phyloP scores from a whole-genome alignment of 805 yeast genomes.

The Schwanniomyces occidentalis region DNA sequence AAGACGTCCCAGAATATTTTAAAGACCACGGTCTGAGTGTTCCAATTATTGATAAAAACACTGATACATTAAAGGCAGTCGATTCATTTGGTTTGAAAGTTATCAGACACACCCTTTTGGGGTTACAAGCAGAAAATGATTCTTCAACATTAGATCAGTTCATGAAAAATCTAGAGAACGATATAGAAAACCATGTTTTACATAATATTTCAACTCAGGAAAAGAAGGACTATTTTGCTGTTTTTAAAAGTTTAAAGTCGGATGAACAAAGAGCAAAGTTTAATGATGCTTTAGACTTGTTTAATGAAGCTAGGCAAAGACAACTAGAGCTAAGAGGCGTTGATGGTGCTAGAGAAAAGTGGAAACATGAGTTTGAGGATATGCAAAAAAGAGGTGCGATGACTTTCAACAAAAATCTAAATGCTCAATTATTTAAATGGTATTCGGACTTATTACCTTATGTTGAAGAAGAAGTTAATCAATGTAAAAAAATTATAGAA shows the following conservation, averaged over 20 bases:
- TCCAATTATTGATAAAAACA: constrained; percentile 51
- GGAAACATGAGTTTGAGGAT: constrained; percentile 82
- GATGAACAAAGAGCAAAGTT: constrained; percentile 50
- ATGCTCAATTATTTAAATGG: constrained; percentile 84
- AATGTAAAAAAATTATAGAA: constrained; percentile 48
- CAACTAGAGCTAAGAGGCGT: constrained; percentile 75
- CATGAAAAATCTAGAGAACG: constrained; percentile 28
- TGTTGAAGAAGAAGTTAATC: constrained; percentile 62
- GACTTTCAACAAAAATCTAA: constrained; percentile 58
- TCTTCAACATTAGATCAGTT: constrained; percentile 22
- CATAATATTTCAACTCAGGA: constrained; percentile 32
- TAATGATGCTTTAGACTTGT: constrained; percentile 63
- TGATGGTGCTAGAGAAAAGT: constrained; percentile 82
- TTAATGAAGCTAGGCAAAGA: constrained; percentile 76
- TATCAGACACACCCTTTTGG: constrained; percentile 69
- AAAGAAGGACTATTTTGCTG: constrained; percentile 64
- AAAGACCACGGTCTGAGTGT: constrained; percentile 24
- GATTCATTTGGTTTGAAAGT: constrained; percentile 76
- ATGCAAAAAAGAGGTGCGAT: constrained; percentile 58
- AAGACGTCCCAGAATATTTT: constrained; percentile 35
- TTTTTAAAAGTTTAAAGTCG: constrained; percentile 53
- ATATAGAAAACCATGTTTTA: constrained; percentile 24
- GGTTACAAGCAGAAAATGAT: constrained; percentile 30
- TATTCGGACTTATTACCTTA: constrained; percentile 69
- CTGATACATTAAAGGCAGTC: constrained; percentile 60